Conservation (phyloP, 2,329 filamentous ascomycete genomes). For the Talaromyces sp. region DNA sequence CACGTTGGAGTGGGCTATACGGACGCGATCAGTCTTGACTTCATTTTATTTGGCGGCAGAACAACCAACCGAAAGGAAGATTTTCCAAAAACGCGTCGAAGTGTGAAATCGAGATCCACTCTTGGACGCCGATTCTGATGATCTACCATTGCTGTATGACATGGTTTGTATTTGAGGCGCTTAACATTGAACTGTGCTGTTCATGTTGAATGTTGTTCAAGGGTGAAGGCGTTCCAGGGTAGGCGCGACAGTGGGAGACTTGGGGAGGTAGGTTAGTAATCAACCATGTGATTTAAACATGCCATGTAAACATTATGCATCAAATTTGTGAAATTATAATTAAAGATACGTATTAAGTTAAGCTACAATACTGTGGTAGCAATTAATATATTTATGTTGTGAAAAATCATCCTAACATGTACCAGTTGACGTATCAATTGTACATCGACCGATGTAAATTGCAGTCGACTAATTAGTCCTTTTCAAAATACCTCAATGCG, state of each 20-base stretch:
- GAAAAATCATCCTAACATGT: no score
- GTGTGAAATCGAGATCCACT: slow-evolving; percentile 66
- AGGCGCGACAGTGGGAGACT: not conserved
- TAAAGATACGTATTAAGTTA: no score
- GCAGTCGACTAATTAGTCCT: no score
- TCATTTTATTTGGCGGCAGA: not conserved
- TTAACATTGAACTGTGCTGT: not conserved
- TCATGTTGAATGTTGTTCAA: not conserved
- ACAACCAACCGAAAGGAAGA: slow-evolving; percentile 59
- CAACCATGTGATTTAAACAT: no score
- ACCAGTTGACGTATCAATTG: no score
- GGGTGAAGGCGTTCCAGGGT: not conserved
- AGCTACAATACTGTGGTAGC: no score
- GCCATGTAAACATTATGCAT: no score
- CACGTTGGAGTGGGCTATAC: slow-evolving; percentile 70
- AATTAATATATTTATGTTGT: no score
- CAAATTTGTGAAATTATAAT: no score
- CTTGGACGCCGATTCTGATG: slow-evolving; percentile 19
- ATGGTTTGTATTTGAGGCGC: slow-evolving; percentile 1
- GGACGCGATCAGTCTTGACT: not conserved
- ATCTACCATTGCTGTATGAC: slow-evolving; percentile 26
- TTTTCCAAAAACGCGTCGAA: slow-evolving; percentile 69
- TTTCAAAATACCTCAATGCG: no score
- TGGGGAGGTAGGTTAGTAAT: no score
- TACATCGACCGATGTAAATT: no score